These are phyloP conservation scores for Panaeolus papilionaceus DNA, from an alignment of 768 basidiomycete species.

Conservation along the genomic window DNA sequence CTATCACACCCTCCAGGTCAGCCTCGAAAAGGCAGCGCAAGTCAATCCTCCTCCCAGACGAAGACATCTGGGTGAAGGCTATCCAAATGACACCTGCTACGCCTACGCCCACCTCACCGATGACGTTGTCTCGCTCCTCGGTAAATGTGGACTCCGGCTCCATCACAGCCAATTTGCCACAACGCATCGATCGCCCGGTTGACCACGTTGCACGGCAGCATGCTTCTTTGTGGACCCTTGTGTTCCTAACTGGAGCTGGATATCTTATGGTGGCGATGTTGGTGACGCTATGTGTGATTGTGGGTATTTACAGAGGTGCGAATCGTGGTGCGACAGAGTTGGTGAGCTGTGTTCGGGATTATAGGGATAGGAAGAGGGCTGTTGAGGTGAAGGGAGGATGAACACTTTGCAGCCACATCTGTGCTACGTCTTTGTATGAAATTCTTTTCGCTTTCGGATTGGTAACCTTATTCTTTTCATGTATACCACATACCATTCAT, in stretches of 20 bases:
- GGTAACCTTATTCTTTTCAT: constrained; percentile 1
- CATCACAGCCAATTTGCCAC: neutral
- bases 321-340: neutral
- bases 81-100: constrained; percentile 11
- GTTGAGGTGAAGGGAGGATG: neutral
- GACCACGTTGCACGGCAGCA: constrained; percentile 7
- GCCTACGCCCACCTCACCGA: neutral
- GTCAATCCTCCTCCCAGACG: constrained; percentile 5
- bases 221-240: constrained; percentile 10
- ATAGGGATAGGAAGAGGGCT: neutral
- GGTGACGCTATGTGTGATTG: constrained; percentile 8
- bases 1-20: neutral
- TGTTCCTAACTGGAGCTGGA: constrained; percentile 8
- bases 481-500: neutral
- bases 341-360: neutral
- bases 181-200: neutral
- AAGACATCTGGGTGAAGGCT: constrained; percentile 13
- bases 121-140: constrained; percentile 12
- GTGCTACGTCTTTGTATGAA: too few relatives aligned
- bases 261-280: constrained; percentile 14
- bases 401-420: neutral
- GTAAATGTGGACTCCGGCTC: neutral
- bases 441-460: neutral
- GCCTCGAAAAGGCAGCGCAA: neutral
- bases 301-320: constrained; percentile 3